Evolutionary conservation across 1,139 yeast species (phyloP).

Genomic region (Scheffersomyces insectosa): DNA sequence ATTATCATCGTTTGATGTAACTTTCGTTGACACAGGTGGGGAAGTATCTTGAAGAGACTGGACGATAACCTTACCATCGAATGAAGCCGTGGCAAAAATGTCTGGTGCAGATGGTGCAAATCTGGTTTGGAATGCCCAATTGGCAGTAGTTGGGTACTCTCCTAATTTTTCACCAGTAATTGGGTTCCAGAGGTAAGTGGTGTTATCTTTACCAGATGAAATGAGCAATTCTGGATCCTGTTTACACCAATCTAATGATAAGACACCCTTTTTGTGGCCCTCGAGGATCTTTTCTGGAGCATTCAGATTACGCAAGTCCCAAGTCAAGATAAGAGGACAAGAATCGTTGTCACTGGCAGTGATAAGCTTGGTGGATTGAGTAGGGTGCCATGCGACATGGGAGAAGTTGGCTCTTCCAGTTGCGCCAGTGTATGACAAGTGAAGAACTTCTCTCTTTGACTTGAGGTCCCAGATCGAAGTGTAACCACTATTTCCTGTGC

Average conservation of each 20-base stretch:
- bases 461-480: constrained; percentile 95
- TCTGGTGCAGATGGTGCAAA: constrained; percentile 92
- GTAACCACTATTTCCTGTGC: constrained; percentile 81
- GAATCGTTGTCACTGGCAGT: constrained; percentile 86
- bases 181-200: constrained; percentile 91
- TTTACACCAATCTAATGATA: constrained; percentile 91
- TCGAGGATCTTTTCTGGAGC: constrained; percentile 76
- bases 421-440: constrained; percentile 63
- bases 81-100: constrained; percentile 88
- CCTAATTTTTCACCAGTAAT: constrained; percentile 68
- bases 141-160: constrained; percentile 87
- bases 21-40: constrained; percentile 49
- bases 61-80: constrained; percentile 80
- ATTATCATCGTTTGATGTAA: constrained; percentile 57
- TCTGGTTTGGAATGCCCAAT: constrained; percentile 88
- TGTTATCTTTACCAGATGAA: constrained; percentile 90
- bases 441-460: constrained; percentile 84
- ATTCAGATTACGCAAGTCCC: constrained; percentile 94
- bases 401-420: constrained; percentile 61
- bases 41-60: constrained; percentile 85
- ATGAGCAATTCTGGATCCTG: constrained; percentile 77
- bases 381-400: constrained; percentile 86
- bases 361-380: constrained; percentile 76
- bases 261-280: constrained; percentile 87
- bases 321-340: constrained; percentile 78